A percentile compares a stretch with the other conserved stretches of the same genome.
These are phyloP conservation scores for Vigna radiata DNA, from an alignment of 306 rosid species.

Conservation along the genomic window DNA sequence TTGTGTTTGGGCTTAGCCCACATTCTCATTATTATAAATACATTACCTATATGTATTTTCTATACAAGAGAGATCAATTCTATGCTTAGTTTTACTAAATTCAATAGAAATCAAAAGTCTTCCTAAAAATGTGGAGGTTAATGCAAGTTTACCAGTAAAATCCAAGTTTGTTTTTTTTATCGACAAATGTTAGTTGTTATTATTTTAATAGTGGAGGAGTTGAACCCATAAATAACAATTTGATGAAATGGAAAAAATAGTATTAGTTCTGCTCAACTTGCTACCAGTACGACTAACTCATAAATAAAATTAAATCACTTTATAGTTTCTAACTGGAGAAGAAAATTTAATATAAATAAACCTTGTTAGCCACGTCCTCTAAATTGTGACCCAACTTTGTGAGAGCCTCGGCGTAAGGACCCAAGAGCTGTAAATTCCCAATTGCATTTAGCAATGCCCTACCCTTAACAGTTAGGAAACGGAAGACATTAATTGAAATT, in stretches of 20 bases:
- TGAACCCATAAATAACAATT: not conserved
- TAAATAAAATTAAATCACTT: not conserved
- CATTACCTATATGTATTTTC: too few species aligned
- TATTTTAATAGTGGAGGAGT: too few species aligned
- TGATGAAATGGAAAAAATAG: constrained; percentile 29
- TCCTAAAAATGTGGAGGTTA: too few species aligned
- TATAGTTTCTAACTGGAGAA: not conserved
- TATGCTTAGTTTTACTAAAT: too few species aligned
- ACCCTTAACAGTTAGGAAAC: constrained; percentile 63
- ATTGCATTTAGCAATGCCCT: constrained; percentile 91
- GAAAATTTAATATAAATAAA: constrained; percentile 34
- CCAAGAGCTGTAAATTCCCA: constrained; percentile 89
- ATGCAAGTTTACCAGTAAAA: too few species aligned
- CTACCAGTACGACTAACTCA: constrained; percentile 18
- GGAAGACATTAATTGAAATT: constrained; percentile 1
- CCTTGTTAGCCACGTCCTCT: constrained; percentile 88
- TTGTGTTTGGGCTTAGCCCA: too few species aligned
- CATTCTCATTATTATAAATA: too few species aligned
- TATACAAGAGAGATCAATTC: too few species aligned
- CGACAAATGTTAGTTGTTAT: too few species aligned
- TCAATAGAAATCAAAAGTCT: too few species aligned
- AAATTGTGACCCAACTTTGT: constrained; percentile 74
- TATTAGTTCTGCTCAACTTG: constrained; percentile 34
- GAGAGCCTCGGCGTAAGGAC: constrained; percentile 89
- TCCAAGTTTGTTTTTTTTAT: too few species aligned